Base-by-base conservation (phyloP, 2,329 filamentous ascomycete genomes). In the Rhexocercosporidium sp. region DNA sequence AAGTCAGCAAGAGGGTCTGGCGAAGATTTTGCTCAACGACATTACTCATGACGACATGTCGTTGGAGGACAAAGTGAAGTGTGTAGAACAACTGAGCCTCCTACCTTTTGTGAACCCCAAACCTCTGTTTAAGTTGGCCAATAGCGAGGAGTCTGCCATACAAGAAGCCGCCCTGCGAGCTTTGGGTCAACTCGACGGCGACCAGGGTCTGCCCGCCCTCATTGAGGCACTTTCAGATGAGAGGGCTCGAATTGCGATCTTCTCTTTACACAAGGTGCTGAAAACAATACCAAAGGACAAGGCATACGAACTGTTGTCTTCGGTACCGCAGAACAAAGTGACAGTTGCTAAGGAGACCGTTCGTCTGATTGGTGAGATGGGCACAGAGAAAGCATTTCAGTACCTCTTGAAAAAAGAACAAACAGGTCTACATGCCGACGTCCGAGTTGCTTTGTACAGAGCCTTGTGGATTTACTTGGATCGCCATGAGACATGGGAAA, bases 261-360 rank as follows among this genome's bases (percentile, higher is more conserved):
- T 69, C 39, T 60, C 69, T 6, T 44, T 71, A 1, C 62, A 56
- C 2, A 39, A 37, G 1, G 44, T 51, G 1, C 37, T 71, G n/a
- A 46, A 44, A 12, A 39, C 22, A 5, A 62, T 66, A 18, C 22
- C 65, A 11, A 66, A 64, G 31, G 18, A 37, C 11, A n/a, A 66
- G 16, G 41, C 39, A 16, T 59, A 65, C 16, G 18, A 34, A 7
- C 18, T 69, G 14, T 34, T 71, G 1, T 60, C 59, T 22, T 44
- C 59, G 1, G 59, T 66, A 1, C 62, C 66, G 18, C 47, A 66
- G 16, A 62, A 39, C 3, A 71, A 69, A 31, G 59, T 71, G 12
- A 71, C 69, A 4, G 62, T 69, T 25, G 47, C 47, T 8, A 69
- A 71, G 34, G 67, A 71, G n/a, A 64, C 61, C 2, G 16, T 66